phyloP scores from a whole-genome alignment of 305 asterid species.

The Ilex paraguariensis region DNA sequence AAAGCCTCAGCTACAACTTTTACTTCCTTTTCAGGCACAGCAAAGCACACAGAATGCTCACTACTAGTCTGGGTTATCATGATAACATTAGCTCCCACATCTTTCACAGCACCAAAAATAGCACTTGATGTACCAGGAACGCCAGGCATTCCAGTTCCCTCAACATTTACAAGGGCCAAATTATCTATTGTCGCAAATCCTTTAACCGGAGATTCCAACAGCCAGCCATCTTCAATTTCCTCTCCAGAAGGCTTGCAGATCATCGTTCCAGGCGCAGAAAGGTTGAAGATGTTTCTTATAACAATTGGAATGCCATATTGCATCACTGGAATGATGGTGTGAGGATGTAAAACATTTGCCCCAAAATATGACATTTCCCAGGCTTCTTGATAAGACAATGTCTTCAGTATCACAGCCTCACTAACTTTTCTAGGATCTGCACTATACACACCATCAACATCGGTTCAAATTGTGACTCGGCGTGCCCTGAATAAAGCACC shows the following conservation, averaged over 20 bases:
- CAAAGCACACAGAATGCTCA: slow-evolving; percentile 98
- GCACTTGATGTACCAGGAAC: slow-evolving; percentile 96
- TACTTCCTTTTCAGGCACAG: slow-evolving; percentile 96
- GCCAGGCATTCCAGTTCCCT: slow-evolving; percentile 99
- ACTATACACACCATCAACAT: slow-evolving; percentile 94
- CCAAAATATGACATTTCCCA: slow-evolving; percentile 99
- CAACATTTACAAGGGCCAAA: slow-evolving; percentile 95
- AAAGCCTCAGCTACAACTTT: slow-evolving; percentile 84
- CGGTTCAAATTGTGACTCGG: slow-evolving; percentile 97
- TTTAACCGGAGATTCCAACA: slow-evolving; percentile 63
- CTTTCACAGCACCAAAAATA: slow-evolving; percentile 87
- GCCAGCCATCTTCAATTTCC: slow-evolving; percentile 46
- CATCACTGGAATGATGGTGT: slow-evolving; percentile 98
- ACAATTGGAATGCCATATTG: slow-evolving; percentile 88
- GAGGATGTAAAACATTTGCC: slow-evolving; percentile 96
- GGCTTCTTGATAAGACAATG: slow-evolving; percentile 95
- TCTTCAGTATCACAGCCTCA: slow-evolving; percentile 93
- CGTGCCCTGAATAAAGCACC: slow-evolving; percentile 86
- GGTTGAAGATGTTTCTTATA: slow-evolving; percentile 92
- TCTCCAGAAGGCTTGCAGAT: slow-evolving; percentile 54
- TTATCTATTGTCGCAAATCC: slow-evolving; percentile 98
- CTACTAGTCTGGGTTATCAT: slow-evolving; percentile 99
- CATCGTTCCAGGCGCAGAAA: slow-evolving; percentile 84
- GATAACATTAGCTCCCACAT: slow-evolving; percentile 93
- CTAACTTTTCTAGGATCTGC: slow-evolving; percentile 99